Evolutionary conservation across 768 basidiomycete species (phyloP), one percentile per base, ranked within the genome.

Genomic region (Hygrocybe coccinea): DNA sequence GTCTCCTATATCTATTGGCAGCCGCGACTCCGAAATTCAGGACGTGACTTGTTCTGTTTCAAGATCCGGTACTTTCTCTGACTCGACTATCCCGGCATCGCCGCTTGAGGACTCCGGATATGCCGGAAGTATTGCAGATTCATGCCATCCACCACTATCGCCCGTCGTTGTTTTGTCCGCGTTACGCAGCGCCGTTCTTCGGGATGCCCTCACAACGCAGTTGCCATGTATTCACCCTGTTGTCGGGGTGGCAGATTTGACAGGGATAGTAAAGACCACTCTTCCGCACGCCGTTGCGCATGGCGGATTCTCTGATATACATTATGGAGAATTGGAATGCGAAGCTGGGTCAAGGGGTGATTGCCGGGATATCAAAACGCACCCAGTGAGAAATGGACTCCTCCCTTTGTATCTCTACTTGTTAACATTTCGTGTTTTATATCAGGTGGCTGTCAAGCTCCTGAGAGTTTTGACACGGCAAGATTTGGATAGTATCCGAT

Each of bases 291-390:
- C 60, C 5, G 54, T 66, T 3, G 65, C 63, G 7, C 58, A 60
- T 39, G 68, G 68, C 2, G 67, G 68, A 6, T 68, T 58, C 50
- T 67, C 68, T 3, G 67, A 69, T 50, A 65, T 69, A 22, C 64
- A 60, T 51, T 19, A 25, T 15, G 67, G 63, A 11, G 47, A 50
- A 37, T 64, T 61, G 62, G 47, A 55, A 29, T 52, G 53, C 47
- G 35, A 24, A 19, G 37, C 15, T 14, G 24, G 54, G 17, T 22
- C 29, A 3, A 19, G 47, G 17, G 46, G 53, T 11, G 52, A 41
- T 39, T 21, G 45, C 22, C 8, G 25, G 15, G 14, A 50, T 9
- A 45, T 33, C 5, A 38, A 12, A 37, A 21, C 29, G 21, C 37
- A 24, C 19, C 50, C 25, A 52, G 56, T 57, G 19, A 45, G 45